Base-by-base conservation (phyloP, 1,139 yeast genomes). In the Lodderomyces pseudojiufengensis region DNA sequence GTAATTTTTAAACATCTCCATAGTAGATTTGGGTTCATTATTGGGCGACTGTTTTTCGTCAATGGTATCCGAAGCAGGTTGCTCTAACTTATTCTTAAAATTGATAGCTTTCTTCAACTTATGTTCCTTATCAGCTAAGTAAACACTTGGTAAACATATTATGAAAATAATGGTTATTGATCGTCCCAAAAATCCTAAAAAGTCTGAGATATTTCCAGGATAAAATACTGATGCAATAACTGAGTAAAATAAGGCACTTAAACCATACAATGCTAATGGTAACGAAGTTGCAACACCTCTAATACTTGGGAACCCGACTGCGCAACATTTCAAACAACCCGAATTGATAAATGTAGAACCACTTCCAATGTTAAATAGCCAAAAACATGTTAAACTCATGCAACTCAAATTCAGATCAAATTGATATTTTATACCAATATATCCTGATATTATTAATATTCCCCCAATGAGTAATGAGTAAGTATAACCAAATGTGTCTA, bases 271-370 rank as follows among this genome's bases (percentile, higher is more conserved):
- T 2, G 83, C 77, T 43, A 76, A 61, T 1, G 84, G 83, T 33
- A 78, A 61, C 2, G 80, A 70, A 1, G 83, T 76, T 6, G 83
- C 82, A 9, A 77, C 65, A 1, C 84, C 84, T 41, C 79, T 54
- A 26, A 73, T 65, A 35, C 70, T 63, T 1, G 84, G 84, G 47
- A 75, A 76, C 20, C 66, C 61, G 16, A 76, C 61, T 31, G 82
- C 80, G 52, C 80, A 70, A 49, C 82, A 76, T 46, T 78, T 78
- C 49, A 77, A 63, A 46, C 77, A 65, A 4, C 76, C 70, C 13
- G 73, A 63, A 47, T 70, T 72, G 35, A 77, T 63, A 36, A 70
- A 66, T 0, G 83, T 76, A 20, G 80, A 74, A 0, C 83, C 84
- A 6, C 60, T 50, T 1, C 84, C 84, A 15, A 77, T 64, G 29